Evolutionary conservation across 2,329 filamentous ascomycete genomes (phyloP).

Genomic region (Alternaria postmessia): DNA sequence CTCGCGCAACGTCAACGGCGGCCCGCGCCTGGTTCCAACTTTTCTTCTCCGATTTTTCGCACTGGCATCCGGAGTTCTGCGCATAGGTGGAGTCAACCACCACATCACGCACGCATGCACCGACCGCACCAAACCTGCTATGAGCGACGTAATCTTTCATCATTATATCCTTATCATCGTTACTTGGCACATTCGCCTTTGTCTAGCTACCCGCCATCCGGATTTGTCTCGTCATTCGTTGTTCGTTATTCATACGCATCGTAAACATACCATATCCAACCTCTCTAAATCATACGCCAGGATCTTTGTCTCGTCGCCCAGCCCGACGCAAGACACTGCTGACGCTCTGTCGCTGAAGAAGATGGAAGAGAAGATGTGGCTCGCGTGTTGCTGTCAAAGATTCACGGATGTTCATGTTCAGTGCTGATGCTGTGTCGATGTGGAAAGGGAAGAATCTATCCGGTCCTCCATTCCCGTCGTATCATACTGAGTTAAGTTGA

Average conservation of each 20-base stretch:
- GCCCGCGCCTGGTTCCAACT: neutral
- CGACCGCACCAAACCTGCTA: neutral
- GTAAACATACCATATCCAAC: slow-evolving; percentile 12
- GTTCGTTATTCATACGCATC: neutral
- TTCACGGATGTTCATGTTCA: neutral
- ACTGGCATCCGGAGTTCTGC: neutral
- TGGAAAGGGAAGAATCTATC: neutral
- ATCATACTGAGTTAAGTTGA: slow-evolving; percentile 26
- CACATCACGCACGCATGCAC: slow-evolving; percentile 8
- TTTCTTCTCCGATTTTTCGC: neutral
- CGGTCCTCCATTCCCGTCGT: neutral
- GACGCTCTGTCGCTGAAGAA: slow-evolving; percentile 2
- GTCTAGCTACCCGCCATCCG: neutral
- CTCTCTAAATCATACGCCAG: slow-evolving; percentile 1
- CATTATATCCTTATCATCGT: neutral
- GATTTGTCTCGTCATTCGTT: neutral
- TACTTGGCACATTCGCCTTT: neutral
- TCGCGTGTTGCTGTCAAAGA: slow-evolving; percentile 2
- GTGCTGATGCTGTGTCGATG: neutral
- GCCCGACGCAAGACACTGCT: neutral
- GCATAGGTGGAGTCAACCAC: neutral
- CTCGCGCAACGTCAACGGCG: neutral
- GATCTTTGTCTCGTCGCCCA: neutral
- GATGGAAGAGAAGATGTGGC: slow-evolving; percentile 9
- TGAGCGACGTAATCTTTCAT: neutral